Base-by-base conservation (phyloP, 371 early-diverging fungal species). In the Phascolomyces articulosus region DNA sequence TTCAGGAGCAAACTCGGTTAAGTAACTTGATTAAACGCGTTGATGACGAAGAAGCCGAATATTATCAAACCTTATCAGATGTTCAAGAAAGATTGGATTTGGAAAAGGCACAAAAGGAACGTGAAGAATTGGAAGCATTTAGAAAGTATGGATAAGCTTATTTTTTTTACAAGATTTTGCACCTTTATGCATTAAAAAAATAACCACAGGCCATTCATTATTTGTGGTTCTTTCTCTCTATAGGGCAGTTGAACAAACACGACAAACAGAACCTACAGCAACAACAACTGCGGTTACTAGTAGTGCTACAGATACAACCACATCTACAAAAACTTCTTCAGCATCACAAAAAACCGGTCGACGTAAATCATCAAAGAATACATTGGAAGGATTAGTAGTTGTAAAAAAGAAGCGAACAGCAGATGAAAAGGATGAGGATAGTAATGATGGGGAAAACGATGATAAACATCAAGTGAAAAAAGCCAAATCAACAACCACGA, bases 31-130 rank as follows among this genome's bases (percentile, higher is more conserved):
- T 93, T 60, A 89, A 90, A 59, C 87, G 83, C 54, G 75, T 93
- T 10, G 91, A 92, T 55, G 87, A 85, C 29, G 94, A 92, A 29
- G 94, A 93, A 57, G 85, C 89, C 13, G 92, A 90, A 27, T 93
- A 90, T 63, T 82, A 90, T 41, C 81, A 81, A 44, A 78, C 82
- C 0, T 70, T 90, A 29, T 84, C 91, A 18, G 83, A 83, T 24
- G 84, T 85, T 41, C 87, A 90, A 56, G 70, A 74, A 3, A 75
- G 81, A 41, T 73, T 83, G 58, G 85, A 88, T 54, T 47, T 59
- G 15, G 85, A 85, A 11, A 71, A 77, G 40, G 73, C 69, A 40
- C 70, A 77, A n/a, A 84, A 83, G 54, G 92, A 91, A 55, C 67
- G 74, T 16, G 72, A 81, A 20, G 90, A 85, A 27, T 62, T 93